These are phyloP conservation scores for Backusella sp. DNA, from an alignment of 192 early-diverging fungal genomes.

Conservation along the genomic window DNA sequence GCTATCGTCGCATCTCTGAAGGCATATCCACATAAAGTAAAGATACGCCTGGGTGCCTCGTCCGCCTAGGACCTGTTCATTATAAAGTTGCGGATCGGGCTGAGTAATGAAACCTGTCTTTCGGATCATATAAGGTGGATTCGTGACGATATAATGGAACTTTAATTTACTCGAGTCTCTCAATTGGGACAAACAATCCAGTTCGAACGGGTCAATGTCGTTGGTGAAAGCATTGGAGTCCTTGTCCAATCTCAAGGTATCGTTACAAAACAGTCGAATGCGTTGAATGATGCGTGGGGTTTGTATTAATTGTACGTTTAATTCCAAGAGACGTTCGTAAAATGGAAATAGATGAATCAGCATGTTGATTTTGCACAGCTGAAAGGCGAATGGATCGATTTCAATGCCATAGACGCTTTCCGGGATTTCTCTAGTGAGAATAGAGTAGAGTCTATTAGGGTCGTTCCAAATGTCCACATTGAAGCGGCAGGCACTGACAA, in stretches of 20 bases:
- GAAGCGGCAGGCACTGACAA: slow-evolving; percentile 32
- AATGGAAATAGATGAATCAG: slow-evolving; percentile 49
- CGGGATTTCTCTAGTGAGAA: slow-evolving; percentile 40
- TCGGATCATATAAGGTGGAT: slow-evolving; percentile 62
- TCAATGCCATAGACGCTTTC: slow-evolving; percentile 54
- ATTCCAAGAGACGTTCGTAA: slow-evolving; percentile 32
- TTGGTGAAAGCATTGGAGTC: slow-evolving; percentile 6
- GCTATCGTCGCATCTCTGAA: slow-evolving; percentile 44
- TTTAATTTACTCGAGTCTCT: slow-evolving; percentile 40
- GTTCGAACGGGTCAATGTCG: slow-evolving; percentile 36
- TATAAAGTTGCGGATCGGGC: slow-evolving; percentile 49
- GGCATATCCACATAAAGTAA: slow-evolving; percentile 59
- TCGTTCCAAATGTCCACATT: slow-evolving; percentile 41
- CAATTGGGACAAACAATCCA: slow-evolving; percentile 34
- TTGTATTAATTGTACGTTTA: background rate
- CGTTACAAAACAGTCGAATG: slow-evolving; percentile 51
- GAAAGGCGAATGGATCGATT: slow-evolving; percentile 53
- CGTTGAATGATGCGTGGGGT: slow-evolving; percentile 27
- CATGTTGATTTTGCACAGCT: slow-evolving; percentile 50
- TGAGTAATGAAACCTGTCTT: slow-evolving; percentile 54
- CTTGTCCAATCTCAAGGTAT: slow-evolving; percentile 44
- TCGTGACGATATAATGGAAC: slow-evolving; percentile 59
- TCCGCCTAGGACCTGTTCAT: slow-evolving; percentile 43
- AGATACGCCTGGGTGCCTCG: slow-evolving; percentile 56
- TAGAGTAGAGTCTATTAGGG: slow-evolving; percentile 12